phyloP scores from a whole-genome alignment of 331 rosid genomes.

The Rhamnella rubrinervis region DNA sequence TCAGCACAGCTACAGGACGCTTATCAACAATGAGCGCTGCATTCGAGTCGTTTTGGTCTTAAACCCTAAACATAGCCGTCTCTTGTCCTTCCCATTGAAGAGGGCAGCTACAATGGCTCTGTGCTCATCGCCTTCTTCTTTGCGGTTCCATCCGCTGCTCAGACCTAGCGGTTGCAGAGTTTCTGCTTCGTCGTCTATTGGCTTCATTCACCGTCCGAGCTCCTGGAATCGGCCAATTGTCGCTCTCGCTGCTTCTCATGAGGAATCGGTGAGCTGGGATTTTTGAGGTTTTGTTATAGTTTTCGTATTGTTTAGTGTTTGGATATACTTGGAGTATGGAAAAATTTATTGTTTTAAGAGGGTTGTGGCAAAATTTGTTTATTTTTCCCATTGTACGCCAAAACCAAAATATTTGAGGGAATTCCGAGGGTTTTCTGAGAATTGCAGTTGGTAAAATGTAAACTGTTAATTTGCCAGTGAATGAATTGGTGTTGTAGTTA shows the following conservation, averaged over 20 bases:
- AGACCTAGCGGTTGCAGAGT: constrained; percentile 32
- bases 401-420: no score
- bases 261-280: constrained; percentile 57
- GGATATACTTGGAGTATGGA: neutral
- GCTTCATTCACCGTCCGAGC: constrained; percentile 30
- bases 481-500: neutral
- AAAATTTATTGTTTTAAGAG: no score
- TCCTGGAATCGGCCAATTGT: constrained; percentile 32
- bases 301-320: neutral
- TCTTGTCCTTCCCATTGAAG: constrained; percentile 19
- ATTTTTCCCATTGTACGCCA: no score
- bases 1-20: neutral
- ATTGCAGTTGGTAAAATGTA: no score
- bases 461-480: no score
- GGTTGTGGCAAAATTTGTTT: no score
- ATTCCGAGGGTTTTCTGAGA: no score
- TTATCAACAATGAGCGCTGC: constrained; percentile 34
- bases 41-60: constrained; percentile 57
- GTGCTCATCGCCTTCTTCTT: constrained; percentile 17
- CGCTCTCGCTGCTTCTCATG: constrained; percentile 50
- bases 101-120: constrained; percentile 26
- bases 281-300: neutral
- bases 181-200: constrained; percentile 29
- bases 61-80: constrained; percentile 36
- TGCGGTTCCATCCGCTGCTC: constrained; percentile 44